phyloP scores from a whole-genome alignment of 441 rosid genomes.

The Pelargonium cotyledonis region DNA sequence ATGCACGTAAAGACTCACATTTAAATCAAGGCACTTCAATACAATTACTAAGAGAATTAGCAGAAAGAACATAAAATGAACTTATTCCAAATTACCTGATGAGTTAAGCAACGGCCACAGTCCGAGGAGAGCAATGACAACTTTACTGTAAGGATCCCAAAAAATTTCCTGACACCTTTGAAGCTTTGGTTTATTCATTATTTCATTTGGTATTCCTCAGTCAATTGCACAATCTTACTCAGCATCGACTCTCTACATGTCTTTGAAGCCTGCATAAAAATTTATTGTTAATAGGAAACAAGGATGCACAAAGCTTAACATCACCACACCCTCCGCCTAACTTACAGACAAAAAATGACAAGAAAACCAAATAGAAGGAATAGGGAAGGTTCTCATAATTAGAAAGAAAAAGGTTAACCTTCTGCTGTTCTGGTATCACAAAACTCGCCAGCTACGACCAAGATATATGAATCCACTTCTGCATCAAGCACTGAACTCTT shows the following conservation, averaged over 20 bases:
- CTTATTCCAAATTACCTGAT: slow-evolving; percentile 46
- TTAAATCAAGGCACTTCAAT: neutral
- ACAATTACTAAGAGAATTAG: neutral
- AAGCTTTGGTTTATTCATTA: slow-evolving; percentile 72
- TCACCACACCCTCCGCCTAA: neutral
- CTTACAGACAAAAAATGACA: neutral
- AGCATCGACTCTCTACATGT: slow-evolving; percentile 88
- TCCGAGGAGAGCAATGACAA: slow-evolving; percentile 70
- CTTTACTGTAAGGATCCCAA: slow-evolving; percentile 86
- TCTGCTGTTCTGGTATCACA: slow-evolving; percentile 23
- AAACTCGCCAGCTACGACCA: slow-evolving; percentile 98
- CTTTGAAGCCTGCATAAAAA: slow-evolving; percentile 53
- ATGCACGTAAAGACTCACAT: neutral
- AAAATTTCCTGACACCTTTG: slow-evolving; percentile 93
- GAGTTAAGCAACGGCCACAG: slow-evolving; percentile 92
- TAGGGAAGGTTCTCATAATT: neutral
- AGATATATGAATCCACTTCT: slow-evolving; percentile 66
- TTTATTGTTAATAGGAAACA: neutral
- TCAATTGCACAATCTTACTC: slow-evolving; percentile 79
- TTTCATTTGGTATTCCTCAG: slow-evolving; percentile 69
- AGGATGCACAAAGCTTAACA: neutral
- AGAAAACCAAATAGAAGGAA: neutral
- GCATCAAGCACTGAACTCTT: slow-evolving; percentile 78
- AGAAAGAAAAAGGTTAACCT: neutral
- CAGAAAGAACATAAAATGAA: slow-evolving; percentile 5